phyloP scores from a whole-genome alignment of 106 monocot genomes.

The Cymbidium sinense region DNA sequence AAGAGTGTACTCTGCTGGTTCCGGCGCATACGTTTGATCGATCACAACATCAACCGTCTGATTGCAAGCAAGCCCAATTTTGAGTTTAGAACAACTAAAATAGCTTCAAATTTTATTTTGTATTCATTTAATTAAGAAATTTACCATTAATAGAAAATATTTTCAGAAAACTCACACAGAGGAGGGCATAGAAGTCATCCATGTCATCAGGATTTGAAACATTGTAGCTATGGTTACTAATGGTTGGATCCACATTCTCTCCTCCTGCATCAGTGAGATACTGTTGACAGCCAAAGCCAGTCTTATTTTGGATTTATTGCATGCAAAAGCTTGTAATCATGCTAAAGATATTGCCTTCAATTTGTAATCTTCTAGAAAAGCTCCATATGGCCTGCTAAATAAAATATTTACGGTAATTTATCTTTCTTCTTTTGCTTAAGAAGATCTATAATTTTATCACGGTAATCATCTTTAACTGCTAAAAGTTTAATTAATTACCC shows the following conservation, averaged over 20 bases:
- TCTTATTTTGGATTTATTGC: not conserved
- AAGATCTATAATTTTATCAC: too few relatives aligned
- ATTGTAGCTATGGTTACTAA: slow-evolving; percentile 43
- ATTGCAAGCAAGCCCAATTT: slow-evolving; percentile 1
- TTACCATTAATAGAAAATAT: not conserved
- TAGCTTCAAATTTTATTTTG: not conserved
- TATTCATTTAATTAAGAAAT: not conserved
- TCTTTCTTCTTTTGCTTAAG: too few relatives aligned
- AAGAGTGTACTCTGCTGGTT: slow-evolving; percentile 59
- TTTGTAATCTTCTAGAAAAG: slow-evolving; percentile 63
- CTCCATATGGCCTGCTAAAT: too few relatives aligned
- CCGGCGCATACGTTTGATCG: slow-evolving; percentile 56
- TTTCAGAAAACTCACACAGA: slow-evolving; percentile 43
- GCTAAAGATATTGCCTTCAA: slow-evolving; percentile 42
- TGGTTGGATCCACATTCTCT: too few relatives aligned
- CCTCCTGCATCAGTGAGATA: slow-evolving; percentile 56
- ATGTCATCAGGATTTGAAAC: slow-evolving; percentile 71
- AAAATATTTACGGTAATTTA: too few relatives aligned
- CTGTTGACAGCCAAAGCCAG: slow-evolving; percentile 25
- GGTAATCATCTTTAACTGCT: too few relatives aligned
- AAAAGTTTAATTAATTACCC: too few relatives aligned
- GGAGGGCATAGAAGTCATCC: slow-evolving; percentile 88
- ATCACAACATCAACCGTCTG: slow-evolving; percentile 87
- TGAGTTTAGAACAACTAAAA: not conserved
- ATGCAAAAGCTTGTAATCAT: not conserved